Evolutionary conservation across 768 basidiomycete genomes (phyloP), one percentile per base, ranked within the genome.

Genomic region (Coprinopsis marcescibilis): DNA sequence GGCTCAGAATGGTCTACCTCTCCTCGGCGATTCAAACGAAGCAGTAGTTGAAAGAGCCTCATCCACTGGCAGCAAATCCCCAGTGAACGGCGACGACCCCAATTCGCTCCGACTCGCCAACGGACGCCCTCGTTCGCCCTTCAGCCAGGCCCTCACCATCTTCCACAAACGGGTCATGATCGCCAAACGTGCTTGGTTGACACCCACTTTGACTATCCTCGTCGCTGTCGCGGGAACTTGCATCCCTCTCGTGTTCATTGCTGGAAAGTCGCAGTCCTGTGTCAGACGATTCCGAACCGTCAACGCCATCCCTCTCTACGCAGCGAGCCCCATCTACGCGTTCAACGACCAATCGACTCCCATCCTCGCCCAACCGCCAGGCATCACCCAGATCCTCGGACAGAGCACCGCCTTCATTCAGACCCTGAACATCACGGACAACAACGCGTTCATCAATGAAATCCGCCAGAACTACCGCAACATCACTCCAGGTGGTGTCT

Each of bases 101-200:
- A 27, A 46, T 2, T 53, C 58, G 7, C 59, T 81, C 50, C 53
- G 69, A 12, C 66, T 83, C 19, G 67, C 77, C 1, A 69, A 67
- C 40, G 83, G 83, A 6, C 70, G 75, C 6, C 55, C 70, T 23
- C 70, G 73, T 10, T 78, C 79, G 2, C 78, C 82, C 4, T 66
- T 83, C 51, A 65, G 64, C 17, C 87, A 89, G 58, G 81, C 85
- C 1, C 60, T 79, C 45, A 87, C 84, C 0, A 84, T 90, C 46
- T 81, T 86, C 66, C 68, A 79, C 54, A 89, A 90, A 60, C 80
- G 88, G 3, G 57, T 67, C 3, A 64, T 88, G 19, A 74, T 89
- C 40, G 67, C 76, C 1, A 75, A 77, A 17, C 73, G 82, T 32
- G 81, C 79, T 51, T 90, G 85, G 85, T 60, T 90, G 14, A 73